phyloP scores from a whole-genome alignment of 345 rosid species.

The Brassica rapa region DNA sequence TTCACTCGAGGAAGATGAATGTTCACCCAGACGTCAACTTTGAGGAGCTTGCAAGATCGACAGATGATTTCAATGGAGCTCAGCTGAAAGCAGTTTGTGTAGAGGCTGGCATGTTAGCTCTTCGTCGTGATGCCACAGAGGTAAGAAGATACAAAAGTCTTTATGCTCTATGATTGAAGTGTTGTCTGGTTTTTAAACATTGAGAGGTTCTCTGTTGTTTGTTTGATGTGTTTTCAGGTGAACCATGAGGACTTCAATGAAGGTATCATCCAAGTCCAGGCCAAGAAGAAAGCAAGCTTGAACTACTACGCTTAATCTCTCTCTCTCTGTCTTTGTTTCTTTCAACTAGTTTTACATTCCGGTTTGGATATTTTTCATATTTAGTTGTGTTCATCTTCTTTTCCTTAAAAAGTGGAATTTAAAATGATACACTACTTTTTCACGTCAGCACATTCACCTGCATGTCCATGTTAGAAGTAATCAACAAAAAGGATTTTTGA shows the following conservation, averaged over 20 bases:
- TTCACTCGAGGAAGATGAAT: constrained; percentile 99
- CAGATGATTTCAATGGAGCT: constrained; percentile 98
- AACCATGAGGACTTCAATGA: constrained; percentile 98
- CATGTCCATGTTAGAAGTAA: neutral
- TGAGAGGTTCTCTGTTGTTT: neutral
- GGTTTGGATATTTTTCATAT: constrained; percentile 19
- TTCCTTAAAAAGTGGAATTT: neutral
- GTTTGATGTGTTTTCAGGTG: constrained; percentile 51
- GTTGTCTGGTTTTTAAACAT: constrained; percentile 22
- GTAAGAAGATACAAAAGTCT: constrained; percentile 39
- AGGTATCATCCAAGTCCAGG: constrained; percentile 99
- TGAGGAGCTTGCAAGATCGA: constrained; percentile 97
- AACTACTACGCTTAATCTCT: constrained; percentile 77
- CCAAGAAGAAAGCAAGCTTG: constrained; percentile 98
- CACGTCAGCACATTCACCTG: neutral
- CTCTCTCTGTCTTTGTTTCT: neutral
- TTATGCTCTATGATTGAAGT: neutral
- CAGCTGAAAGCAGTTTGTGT: constrained; percentile 98
- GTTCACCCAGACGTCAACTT: constrained; percentile 96
- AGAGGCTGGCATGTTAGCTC: constrained; percentile 99
- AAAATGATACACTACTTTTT: neutral
- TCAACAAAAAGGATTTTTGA: neutral
- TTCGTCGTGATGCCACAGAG: constrained; percentile 98
- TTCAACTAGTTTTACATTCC: constrained; percentile 27
- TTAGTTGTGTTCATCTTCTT: constrained; percentile 2